Base-by-base conservation (phyloP, 495 filamentous ascomycete genomes). In the Podospora fimiseda region DNA sequence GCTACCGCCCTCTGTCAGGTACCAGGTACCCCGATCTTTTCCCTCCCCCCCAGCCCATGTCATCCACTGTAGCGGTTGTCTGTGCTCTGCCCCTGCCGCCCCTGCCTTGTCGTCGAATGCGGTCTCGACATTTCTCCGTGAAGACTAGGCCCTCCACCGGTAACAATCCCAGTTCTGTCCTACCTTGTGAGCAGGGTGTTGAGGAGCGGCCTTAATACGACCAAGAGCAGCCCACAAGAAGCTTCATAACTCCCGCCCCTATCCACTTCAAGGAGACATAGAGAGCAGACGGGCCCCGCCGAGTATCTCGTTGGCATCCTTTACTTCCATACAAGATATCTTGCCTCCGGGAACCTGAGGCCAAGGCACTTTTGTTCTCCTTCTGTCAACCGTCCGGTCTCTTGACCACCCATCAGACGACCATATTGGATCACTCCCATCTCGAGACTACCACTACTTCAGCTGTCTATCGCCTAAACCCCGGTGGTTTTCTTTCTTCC, bases 151-250 rank as follows among this genome's bases (percentile, higher is more conserved):
- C 61, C 67, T 72, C 63, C 60, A 63, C 68, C 71, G 73, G 72
- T 74, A 77, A 74, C 74, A 70, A 74, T 68, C 64, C 72, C 64
- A 70, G 69, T 63, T 71, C 66, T 70, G 67, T 72, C 70, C 70
- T 71, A 70, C 69, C 61, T 45, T 58, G 63, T 63, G 68, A 63
- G 45, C 69, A 72, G 68, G 70, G 68, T 65, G 58, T 66, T 70
- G 64, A 62, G 64, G 61, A 59, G 59, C 59, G 57, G 65, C 59
- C 68, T 74, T 66, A 69, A 71, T 74, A 69, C 69, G 63, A 63
- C 63, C 66, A 69, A 65, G 63, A 62, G 60, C 67, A 68, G 61
- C 66, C 66, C 64, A 61, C 67, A 62, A 59, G 43, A 59, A 50
- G 47, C 62, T 59, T 63, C 68, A 68, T 70, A 73, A 64, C 70